A percentile compares a stretch with the other conserved stretches of the same genome.
Conservation (phyloP, 768 basidiomycete species). For the Bullera alba region DNA sequence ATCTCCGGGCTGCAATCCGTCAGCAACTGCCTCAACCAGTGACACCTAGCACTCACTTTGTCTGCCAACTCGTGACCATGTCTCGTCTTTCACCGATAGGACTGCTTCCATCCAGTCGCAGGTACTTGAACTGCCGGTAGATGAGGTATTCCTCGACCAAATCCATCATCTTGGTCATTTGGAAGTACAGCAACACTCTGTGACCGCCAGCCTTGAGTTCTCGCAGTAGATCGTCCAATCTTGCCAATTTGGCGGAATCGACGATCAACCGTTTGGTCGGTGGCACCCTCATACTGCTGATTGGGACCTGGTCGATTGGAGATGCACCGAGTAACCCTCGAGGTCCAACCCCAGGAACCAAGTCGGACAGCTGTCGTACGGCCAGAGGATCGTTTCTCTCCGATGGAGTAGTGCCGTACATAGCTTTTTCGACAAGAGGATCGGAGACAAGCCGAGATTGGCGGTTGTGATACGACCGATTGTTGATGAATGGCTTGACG, state of each 20-base stretch:
- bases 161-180: conserved; percentile 99
- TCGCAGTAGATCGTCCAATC: conserved; percentile 78
- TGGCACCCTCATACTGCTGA: conserved; percentile 81
- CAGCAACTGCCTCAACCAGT: not conserved
- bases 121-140: conserved; percentile 90
- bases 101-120: conserved; percentile 85
- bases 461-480: conserved; percentile 70
- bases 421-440: conserved; percentile 63
- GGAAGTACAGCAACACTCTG: conserved; percentile 92
- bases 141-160: conserved; percentile 97
- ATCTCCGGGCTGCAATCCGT: conserved; percentile 63
- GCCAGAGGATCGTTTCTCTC: conserved; percentile 57
- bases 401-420: conserved; percentile 75
- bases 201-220: conserved; percentile 90
- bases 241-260: conserved; percentile 91
- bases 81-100: conserved; percentile 93
- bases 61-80: conserved; percentile 99
- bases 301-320: conserved; percentile 65
- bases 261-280: conserved; percentile 90
- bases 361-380: conserved; percentile 50
- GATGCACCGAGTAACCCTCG: conserved; percentile 64
- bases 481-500: conserved; percentile 62
- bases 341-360: conserved; percentile 57
- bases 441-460: conserved; percentile 58
- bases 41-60: conserved; percentile 55